Evolutionary conservation across 1,139 yeast species (phyloP), one percentile per base, ranked within the genome.

Genomic region (Geotrichum citri-aurantii): DNA sequence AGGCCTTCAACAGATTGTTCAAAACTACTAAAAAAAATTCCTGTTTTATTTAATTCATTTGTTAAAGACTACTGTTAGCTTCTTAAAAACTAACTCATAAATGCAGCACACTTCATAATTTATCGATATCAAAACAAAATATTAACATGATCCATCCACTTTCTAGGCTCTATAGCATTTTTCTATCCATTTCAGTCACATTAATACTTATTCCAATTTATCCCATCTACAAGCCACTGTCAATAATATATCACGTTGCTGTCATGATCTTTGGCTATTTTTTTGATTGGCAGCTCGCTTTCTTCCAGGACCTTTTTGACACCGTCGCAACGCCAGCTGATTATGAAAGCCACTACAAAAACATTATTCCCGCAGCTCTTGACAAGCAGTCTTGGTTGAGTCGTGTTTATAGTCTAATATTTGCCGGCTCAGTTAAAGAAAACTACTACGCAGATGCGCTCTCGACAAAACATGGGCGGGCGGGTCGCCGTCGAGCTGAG

Each of bases 241-340:
- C 54, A 11, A 40, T 54, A 5, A 6, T 50, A 7, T 57, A 33
- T 42, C 21, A 50, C n/a, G n/a, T 48, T 10, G 33, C 37, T 19
- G 27, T 52, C 14, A 52, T 42, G 27, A 24, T 44, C 19, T 24
- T 50, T 21, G 19, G 46, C 3, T 42, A 27, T 24, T 14, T 53
- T 4, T 24, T 57, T 24, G 46, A 50, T 23, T 49, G 37, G 26
- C 59, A 57, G 48, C 27, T 57, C 26, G 44, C 42, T 12, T 46
- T 52, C 23, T 17, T 57, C n/a, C 54, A 52, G 46, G 50, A 46
- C 10, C 27, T 57, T 3, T 57, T 52, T 29, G 19, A 12, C 12
- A 48, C 56, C 14, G 56, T 57, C 29, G 44, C 48, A 24, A 52
- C 48, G 5, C 56, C 55, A n/a, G 59, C 37, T 23, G 59, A 57